Evolutionary conservation across 2,329 filamentous ascomycete genomes (phyloP), one percentile per base, ranked within the genome.

Genomic region (Pyrenochaeta sp.): DNA sequence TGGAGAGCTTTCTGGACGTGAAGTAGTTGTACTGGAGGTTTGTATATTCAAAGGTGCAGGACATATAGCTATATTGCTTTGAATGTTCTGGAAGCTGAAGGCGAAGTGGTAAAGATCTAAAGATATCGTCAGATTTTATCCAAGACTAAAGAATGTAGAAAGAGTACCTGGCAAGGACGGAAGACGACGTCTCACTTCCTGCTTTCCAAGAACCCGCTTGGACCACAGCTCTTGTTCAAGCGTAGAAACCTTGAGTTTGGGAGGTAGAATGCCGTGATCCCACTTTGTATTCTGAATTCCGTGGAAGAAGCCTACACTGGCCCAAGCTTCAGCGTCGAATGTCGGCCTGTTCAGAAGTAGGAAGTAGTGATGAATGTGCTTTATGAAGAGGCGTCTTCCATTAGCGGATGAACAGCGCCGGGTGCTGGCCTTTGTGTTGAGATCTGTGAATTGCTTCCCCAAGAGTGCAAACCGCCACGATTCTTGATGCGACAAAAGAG

Each of bases 321-420:
- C 5, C 60, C 60, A 60, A 1, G 17, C 36, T 11, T 17, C 14
- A 5, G 21, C 27, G 10, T 54, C 27, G 15, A 63, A 60, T 17
- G 49, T 54, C 2, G 41, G 35, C 5, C 57, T 49, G 14, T 60
- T 60, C 11, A 63, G 31, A 10, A 63, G 51, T 4, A 45, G n/a
- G 11, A 51, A 49, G 23, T 63, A 42, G n/a, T 30, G 14, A 7
- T 33, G 17, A n/a, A 21, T 41, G 21, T 63, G 49, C 7, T 39
- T 51, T 17, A 60, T 14, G 35, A 60, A 63, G 11, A 56, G 35
- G 1, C 44, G 41, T 10, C 41, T 43, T 6, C 40, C 46, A 15
- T 41, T 39, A 5, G 17, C 30, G 6, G 44, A 54, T 18, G 20
- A 39, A 7, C 11, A 40, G 0, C 54, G 46, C 2, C 31, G 39